These are phyloP conservation scores for Spathaspora hagerdaliae DNA, from an alignment of 805 yeast species.

Conservation along the genomic window DNA sequence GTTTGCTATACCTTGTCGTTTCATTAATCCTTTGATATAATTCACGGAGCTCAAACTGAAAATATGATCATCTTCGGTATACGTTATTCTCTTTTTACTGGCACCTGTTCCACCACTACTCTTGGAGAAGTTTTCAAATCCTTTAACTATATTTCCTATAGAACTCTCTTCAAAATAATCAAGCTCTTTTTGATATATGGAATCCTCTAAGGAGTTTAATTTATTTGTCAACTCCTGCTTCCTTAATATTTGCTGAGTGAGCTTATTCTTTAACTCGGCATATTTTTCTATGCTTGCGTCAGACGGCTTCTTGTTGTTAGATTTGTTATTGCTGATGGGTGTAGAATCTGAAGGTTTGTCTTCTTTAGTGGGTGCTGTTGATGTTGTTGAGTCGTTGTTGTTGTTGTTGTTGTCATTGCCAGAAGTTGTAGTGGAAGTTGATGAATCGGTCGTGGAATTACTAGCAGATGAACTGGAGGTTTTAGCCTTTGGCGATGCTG, in stretches of 20 bases:
- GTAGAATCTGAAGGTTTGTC: not conserved
- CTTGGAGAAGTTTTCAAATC: constrained; percentile 79
- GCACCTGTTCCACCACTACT: constrained; percentile 18
- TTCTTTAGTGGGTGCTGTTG: not conserved
- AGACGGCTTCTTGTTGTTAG: not conserved
- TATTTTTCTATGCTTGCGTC: constrained; percentile 43
- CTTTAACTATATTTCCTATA: constrained; percentile 83
- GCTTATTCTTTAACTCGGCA: constrained; percentile 59
- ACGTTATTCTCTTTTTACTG: constrained; percentile 46
- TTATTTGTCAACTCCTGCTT: constrained; percentile 65
- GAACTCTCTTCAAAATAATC: constrained; percentile 69
- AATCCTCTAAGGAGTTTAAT: constrained; percentile 65
- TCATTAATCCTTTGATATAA: constrained; percentile 55
- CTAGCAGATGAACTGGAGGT: constrained; percentile 1
- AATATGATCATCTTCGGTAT: constrained; percentile 73
- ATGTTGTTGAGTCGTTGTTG: not conserved
- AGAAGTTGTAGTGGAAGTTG: constrained; percentile 2
- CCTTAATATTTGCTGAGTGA: constrained; percentile 57
- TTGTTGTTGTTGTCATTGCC: not conserved
- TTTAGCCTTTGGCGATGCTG: constrained; percentile 3
- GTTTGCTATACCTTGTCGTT: constrained; percentile 35
- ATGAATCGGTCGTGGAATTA: not conserved
- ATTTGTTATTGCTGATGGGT: not conserved
- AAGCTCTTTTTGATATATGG: constrained; percentile 73
- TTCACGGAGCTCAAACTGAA: constrained; percentile 74